phyloP scores from a whole-genome alignment of 176 grass and related monocot species.

The Raddia distichophylla region DNA sequence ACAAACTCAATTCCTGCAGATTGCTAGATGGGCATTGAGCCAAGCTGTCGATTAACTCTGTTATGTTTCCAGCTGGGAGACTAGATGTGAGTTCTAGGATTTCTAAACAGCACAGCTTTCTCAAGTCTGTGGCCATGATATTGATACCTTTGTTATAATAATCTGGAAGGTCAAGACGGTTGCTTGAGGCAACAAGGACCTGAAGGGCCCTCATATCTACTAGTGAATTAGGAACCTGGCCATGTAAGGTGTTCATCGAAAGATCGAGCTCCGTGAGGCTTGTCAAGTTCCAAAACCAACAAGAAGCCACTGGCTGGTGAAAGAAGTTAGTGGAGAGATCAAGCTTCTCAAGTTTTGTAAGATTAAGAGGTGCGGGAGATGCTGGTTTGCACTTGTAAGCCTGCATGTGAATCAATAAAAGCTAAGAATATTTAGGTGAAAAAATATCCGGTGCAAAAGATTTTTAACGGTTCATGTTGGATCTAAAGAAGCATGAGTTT shows the following conservation, averaged over 20 bases:
- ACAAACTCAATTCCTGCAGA: background rate
- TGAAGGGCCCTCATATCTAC: background rate
- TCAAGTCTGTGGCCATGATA: background rate
- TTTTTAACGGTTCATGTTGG: too few species aligned
- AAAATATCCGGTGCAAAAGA: too few species aligned
- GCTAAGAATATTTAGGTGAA: too few species aligned
- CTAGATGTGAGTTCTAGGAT: background rate
- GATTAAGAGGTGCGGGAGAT: background rate
- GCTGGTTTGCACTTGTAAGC: constrained; percentile 2
- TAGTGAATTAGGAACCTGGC: constrained; percentile 1
- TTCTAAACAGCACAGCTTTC: constrained; percentile 28
- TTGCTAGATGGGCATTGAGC: background rate
- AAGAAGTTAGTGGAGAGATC: background rate
- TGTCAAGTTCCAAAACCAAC: constrained; percentile 50
- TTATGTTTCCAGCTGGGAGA: background rate
- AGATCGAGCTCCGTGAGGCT: background rate
- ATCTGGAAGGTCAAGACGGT: too few species aligned
- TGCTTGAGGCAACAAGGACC: background rate
- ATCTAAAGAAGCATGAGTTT: too few species aligned
- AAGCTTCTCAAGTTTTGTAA: background rate
- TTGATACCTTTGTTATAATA: too few species aligned
- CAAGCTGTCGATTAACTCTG: background rate
- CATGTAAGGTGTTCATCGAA: background rate
- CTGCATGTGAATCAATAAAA: too few species aligned
- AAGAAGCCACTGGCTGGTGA: background rate